Base-by-base conservation (phyloP, 192 early-diverging fungal genomes). In the Coemansia sp. region DNA sequence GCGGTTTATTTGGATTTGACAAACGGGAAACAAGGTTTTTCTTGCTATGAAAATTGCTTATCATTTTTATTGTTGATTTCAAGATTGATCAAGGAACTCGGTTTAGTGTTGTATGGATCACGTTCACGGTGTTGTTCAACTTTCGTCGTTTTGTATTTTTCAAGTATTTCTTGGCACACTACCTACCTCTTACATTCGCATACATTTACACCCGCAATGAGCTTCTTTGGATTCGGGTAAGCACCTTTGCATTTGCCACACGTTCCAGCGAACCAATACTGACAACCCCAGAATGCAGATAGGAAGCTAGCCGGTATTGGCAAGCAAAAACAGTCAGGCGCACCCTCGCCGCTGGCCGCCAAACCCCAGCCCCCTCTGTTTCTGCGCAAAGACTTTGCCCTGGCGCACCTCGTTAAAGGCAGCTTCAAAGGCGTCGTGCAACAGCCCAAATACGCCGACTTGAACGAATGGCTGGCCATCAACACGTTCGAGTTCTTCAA, bases 401-500 rank as follows among this genome's bases (percentile, higher is more conserved):
- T 90, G 31, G 59, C 78, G 19, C 72, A 80, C 15, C 86, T 98
- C 11, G 94, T 98, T 21, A 93, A 93, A 67, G 94, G 96, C 22
- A 91, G 89, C 76, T 91, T 98, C 69, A 88, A 91, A 71, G 91
- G 90, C 64, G 89, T 98, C 42, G 88, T 93, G 4, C 88, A 90
- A 51, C 81, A 94, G 55, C 96, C 96, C 28, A 89, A 90, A 72
- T 93, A 93, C 76, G 89, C 97, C 1, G 95, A 98, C 65, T 64
- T 78, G 23, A 93, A 95, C 74, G 96, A 98, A 81, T 98, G 96
- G 96, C 86, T 90, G 20, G 91, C 91, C 6, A 85, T 87, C 62
- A 93, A 92, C 64, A 79, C 88, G 0, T 90, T 94, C 67, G 94
- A 98, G 68, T 98, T 98, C 71, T 95, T 95, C 82, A 91, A 91